phyloP scores from a whole-genome alignment of 805 yeast species.

The Ogataea naganishii region DNA sequence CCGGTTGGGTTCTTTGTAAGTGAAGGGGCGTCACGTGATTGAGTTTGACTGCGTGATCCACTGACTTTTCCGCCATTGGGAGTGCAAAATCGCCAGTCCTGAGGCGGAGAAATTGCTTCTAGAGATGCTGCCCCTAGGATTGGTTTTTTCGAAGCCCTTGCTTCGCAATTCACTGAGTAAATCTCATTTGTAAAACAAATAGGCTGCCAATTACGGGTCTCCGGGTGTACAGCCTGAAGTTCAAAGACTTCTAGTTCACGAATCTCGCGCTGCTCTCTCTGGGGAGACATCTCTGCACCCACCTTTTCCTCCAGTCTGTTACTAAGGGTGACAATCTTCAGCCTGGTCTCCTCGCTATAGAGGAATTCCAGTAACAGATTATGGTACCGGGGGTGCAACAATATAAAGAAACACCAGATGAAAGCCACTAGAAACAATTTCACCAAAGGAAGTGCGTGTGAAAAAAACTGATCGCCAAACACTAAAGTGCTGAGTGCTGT shows the following conservation, averaged over 20 bases:
- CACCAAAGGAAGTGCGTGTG: constrained; percentile 16
- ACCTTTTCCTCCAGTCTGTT: constrained; percentile 39
- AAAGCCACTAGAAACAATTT: constrained; percentile 23
- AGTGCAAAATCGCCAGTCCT: constrained; percentile 42
- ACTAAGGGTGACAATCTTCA: constrained; percentile 36
- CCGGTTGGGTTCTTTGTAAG: no score
- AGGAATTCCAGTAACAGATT: constrained; percentile 35
- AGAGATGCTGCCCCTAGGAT: constrained; percentile 21
- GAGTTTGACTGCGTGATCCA: background rate
- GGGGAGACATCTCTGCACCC: constrained; percentile 27
- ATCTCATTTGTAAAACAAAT: constrained; percentile 49
- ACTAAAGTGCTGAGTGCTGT: constrained; percentile 14
- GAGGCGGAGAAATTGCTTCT: constrained; percentile 44
- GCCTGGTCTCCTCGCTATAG: constrained; percentile 59
- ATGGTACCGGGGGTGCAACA: constrained; percentile 48
- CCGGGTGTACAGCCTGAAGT: constrained; percentile 43
- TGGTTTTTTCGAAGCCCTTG: constrained; percentile 23
- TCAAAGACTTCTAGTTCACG: constrained; percentile 60
- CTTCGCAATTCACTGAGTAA: constrained; percentile 39
- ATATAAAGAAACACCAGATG: constrained; percentile 41
- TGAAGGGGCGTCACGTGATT: no score
- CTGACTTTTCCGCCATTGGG: background rate
- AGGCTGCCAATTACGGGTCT: constrained; percentile 52
- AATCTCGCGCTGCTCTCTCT: constrained; percentile 31
- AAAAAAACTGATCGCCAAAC: constrained; percentile 16